Conservation (phyloP, 768 basidiomycete species). For the Auriscalpium vulgare region DNA sequence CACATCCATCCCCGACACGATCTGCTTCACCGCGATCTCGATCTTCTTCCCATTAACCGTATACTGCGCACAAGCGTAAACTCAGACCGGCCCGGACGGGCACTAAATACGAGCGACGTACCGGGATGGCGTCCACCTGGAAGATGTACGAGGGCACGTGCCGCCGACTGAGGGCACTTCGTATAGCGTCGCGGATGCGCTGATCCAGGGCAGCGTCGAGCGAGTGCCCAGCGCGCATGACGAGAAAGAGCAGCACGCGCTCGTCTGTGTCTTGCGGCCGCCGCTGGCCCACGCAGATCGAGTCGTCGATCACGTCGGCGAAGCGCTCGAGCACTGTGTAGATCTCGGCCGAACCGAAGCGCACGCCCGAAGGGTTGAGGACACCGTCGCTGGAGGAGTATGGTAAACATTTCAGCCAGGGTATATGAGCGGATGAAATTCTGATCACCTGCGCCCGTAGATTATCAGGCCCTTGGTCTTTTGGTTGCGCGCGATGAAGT, state of each 20-base stretch:
- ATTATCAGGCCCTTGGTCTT: conserved; percentile 53
- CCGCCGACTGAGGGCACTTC: conserved; percentile 52
- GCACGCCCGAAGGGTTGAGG: conserved; percentile 71
- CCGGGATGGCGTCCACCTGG: conserved; percentile 59
- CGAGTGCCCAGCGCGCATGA: conserved; percentile 43
- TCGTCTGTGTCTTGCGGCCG: conserved; percentile 58
- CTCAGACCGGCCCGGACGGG: too few relatives aligned
- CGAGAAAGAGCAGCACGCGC: conserved; percentile 68
- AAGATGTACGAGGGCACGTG: conserved; percentile 72
- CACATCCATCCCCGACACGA: conserved; percentile 57
- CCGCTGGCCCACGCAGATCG: conserved; percentile 60
- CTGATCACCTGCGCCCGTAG: conserved; percentile 47
- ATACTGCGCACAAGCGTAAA: conserved; percentile 34
- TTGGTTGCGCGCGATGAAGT: conserved; percentile 60
- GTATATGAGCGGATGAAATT: conserved; percentile 2
- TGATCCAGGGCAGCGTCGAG: conserved; percentile 37
- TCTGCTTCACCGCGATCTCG: conserved; percentile 73
- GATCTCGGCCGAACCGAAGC: conserved; percentile 81
- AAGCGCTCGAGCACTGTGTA: conserved; percentile 63
- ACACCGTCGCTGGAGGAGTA: conserved; percentile 47
- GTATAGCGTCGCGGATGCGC: conserved; percentile 50
- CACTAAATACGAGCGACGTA: conserved; percentile 26
- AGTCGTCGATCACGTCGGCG: conserved; percentile 48
- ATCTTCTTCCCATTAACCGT: conserved; percentile 76
- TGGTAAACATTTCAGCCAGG: conserved; percentile 8